Conservation (phyloP, 192 early-diverging fungal species). For the Gryganskiella cystojenkinii region DNA sequence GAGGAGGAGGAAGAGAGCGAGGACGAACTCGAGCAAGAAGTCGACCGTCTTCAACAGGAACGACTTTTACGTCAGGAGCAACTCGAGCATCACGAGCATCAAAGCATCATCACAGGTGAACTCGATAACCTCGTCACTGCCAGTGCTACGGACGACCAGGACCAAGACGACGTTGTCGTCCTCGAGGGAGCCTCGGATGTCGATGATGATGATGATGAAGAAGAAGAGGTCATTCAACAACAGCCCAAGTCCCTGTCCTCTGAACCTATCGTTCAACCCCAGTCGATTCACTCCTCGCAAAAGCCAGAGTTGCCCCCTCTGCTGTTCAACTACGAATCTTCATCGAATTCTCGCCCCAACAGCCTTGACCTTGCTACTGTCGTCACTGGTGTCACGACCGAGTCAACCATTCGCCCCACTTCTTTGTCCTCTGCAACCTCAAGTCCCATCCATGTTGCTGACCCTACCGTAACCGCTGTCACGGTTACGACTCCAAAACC, state of each 20-base stretch:
- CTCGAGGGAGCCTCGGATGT: conserved; percentile 30
- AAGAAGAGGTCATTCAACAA: background rate
- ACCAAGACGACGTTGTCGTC: conserved; percentile 16
- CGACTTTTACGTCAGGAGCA: conserved; percentile 36
- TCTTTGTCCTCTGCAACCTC: background rate
- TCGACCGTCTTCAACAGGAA: conserved; percentile 29
- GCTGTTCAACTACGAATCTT: conserved; percentile 9
- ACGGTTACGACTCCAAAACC: background rate
- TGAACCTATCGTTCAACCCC: background rate
- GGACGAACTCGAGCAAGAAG: conserved; percentile 9
- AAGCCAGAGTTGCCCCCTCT: conserved; percentile 28
- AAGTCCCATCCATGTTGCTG: no score
- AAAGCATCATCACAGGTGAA: conserved; percentile 23
- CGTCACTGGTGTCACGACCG: background rate
- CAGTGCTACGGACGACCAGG: conserved; percentile 33
- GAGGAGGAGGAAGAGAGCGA: conserved; percentile 19
- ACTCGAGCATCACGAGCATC: conserved; percentile 22
- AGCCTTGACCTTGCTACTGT: conserved; percentile 11
- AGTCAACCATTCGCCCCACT: background rate
- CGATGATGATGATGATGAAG: conserved; percentile 16
- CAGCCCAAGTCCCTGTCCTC: background rate
- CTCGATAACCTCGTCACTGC: conserved; percentile 32
- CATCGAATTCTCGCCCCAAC: background rate
- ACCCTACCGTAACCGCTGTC: background rate
- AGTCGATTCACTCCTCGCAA: background rate